Base-by-base conservation (phyloP, 345 rosid species). In the Noccaea caerulescens region DNA sequence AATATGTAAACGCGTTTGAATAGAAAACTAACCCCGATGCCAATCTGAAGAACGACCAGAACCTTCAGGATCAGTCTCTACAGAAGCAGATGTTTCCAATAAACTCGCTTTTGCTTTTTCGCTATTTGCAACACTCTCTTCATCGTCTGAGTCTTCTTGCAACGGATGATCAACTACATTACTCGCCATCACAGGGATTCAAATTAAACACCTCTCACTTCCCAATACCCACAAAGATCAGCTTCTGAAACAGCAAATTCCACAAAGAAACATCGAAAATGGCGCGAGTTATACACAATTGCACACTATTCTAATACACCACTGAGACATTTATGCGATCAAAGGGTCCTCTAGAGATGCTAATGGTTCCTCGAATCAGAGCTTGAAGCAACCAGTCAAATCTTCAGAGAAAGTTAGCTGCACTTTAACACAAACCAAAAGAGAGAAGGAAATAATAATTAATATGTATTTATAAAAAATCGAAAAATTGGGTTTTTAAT, bases 101-200 rank as follows among this genome's bases (percentile, higher is more conserved):
- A 80, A 76, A 65, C 71, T 77, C 5, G 52, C 34, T 71, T 73
- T 58, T 72, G 52, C 34, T 71, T 73, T 58, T 73, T 54, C 76
- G 14, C 75, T 76, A 63, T 79, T 76, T 20, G 57, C 74, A 58
- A 41, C 63, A 58, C 78, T 69, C 20, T 73, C 71, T 58, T 73
- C 85, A 52, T 65, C 82, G 16, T 63, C 80, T 5, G 73, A 37
- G 41, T 68, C 62, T 68, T 77, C 79, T 68, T 77, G 80, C 10
- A 81, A 69, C 3, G 92, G 84, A 73, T 83, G 87, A 59, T 69
- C 77, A 72, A 74, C 33, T 27, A 81, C 87, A 68, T 80, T 81
- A 39, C 79, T 81, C 73, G 81, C 89, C 96, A 88, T 89, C 25
- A 71, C 43, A 1, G 3, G 5, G 8, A 33, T 7, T 18, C 32